Evolutionary conservation across 108 stramenopile species (phyloP).

Genomic region (Thalassiosira profunda): DNA sequence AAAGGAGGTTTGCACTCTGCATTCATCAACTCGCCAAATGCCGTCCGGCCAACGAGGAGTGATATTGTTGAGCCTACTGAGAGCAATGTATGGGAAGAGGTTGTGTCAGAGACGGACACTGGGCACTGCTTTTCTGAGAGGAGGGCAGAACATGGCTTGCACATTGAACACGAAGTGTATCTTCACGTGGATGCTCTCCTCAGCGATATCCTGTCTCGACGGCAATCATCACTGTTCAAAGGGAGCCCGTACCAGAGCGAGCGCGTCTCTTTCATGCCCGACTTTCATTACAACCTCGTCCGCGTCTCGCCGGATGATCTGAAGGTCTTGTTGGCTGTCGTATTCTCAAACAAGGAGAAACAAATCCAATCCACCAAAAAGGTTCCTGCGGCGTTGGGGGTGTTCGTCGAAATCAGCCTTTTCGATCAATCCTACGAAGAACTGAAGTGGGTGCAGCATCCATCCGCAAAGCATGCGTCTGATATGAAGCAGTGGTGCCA

Average conservation of each 20-base stretch:
- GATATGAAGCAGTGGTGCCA: slow-evolving; percentile 60
- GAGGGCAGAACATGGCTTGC: neutral
- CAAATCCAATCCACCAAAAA: slow-evolving; percentile 6
- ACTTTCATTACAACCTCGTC: slow-evolving; percentile 70
- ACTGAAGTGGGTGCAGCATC: slow-evolving; percentile 64
- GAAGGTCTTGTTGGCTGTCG: slow-evolving; percentile 54
- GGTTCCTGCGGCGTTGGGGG: slow-evolving; percentile 57
- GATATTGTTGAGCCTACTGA: slow-evolving; percentile 36
- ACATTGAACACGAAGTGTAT: slow-evolving; percentile 52
- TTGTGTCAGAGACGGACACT: slow-evolving; percentile 20
- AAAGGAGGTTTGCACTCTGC: neutral
- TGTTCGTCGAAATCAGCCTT: slow-evolving; percentile 59
- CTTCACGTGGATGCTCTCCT: slow-evolving; percentile 64
- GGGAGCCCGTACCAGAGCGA: slow-evolving; percentile 25
- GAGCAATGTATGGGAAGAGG: slow-evolving; percentile 40
- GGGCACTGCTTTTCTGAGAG: neutral
- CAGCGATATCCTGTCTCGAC: slow-evolving; percentile 42
- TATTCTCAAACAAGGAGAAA: slow-evolving; percentile 52
- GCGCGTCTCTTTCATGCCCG: slow-evolving; percentile 35
- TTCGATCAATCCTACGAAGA: slow-evolving; percentile 60
- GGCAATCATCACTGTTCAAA: slow-evolving; percentile 37
- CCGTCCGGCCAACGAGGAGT: slow-evolving; percentile 23
- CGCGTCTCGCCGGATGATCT: slow-evolving; percentile 42
- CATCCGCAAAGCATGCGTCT: slow-evolving; percentile 7
- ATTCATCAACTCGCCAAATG: neutral